These are phyloP conservation scores for Euphorbia corollata DNA, from an alignment of 441 rosid species.

Conservation along the genomic window DNA sequence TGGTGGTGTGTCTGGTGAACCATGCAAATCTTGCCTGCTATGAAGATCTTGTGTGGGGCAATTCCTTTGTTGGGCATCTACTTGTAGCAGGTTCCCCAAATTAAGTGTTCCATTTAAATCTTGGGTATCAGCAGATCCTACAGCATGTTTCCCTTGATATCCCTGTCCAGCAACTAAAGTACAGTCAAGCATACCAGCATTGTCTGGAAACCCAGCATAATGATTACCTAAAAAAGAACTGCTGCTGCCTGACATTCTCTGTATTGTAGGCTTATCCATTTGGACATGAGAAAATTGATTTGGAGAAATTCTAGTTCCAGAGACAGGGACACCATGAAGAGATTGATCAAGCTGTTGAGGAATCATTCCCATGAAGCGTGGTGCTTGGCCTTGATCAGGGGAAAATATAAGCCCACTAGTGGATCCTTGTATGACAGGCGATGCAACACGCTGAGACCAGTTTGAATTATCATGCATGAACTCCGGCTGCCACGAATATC, in stretches of 20 bases:
- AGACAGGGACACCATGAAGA: conserved; percentile 50
- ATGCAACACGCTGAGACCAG: conserved; percentile 49
- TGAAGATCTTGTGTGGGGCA: conserved; percentile 34
- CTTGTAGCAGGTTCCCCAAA: conserved; percentile 39
- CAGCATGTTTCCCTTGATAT: conserved; percentile 33
- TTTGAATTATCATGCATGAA: conserved; percentile 42
- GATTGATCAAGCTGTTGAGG: conserved; percentile 66
- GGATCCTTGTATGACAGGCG: conserved; percentile 47
- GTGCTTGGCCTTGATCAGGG: conserved; percentile 50
- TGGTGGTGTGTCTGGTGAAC: conserved; percentile 36
- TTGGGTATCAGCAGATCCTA: conserved; percentile 37
- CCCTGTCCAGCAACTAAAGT: conserved; percentile 38
- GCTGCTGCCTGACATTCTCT: conserved; percentile 40
- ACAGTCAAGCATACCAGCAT: conserved; percentile 39
- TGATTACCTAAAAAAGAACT: conserved; percentile 47
- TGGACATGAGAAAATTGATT: conserved; percentile 38
- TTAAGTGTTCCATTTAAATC: conserved; percentile 35
- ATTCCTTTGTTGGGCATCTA: conserved; percentile 37
- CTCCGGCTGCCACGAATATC: conserved; percentile 54
- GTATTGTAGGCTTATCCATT: conserved; percentile 41
- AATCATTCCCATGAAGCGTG: conserved; percentile 37
- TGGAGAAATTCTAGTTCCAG: conserved; percentile 40
- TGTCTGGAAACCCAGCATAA: conserved; percentile 35
- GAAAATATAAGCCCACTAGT: conserved; percentile 47
- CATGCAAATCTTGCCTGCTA: conserved; percentile 35